phyloP scores from a whole-genome alignment of 2,329 filamentous ascomycete species.

The Escovopsis sp. region DNA sequence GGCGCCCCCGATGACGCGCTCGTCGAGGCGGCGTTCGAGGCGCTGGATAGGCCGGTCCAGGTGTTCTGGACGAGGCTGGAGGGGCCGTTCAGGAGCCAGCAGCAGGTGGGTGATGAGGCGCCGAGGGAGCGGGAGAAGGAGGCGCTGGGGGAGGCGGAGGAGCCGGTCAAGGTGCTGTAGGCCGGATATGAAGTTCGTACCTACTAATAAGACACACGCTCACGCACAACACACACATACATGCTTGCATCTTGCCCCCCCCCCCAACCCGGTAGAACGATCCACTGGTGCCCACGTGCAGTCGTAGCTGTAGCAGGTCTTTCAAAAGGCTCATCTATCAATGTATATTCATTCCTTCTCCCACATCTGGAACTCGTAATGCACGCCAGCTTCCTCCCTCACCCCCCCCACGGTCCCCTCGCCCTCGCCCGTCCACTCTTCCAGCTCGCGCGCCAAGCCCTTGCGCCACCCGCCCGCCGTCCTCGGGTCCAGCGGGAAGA shows the following conservation, averaged over 20 bases:
- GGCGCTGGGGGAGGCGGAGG: background rate
- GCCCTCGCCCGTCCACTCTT: constrained; percentile 51
- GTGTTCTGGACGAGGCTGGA: constrained; percentile 32
- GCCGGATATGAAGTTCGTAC: background rate
- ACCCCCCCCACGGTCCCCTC: constrained; percentile 31
- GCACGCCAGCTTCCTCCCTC: constrained; percentile 47
- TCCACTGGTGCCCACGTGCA: too few relatives aligned
- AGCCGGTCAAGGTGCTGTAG: constrained; percentile 2
- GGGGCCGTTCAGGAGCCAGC: constrained; percentile 22
- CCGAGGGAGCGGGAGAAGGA: constrained; percentile 1
- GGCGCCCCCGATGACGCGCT: constrained; percentile 31
- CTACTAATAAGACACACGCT: background rate
- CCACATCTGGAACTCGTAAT: constrained; percentile 64
- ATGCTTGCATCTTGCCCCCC: background rate
- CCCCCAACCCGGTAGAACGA: too few relatives aligned
- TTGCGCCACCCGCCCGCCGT: constrained; percentile 36
- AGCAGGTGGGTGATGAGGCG: constrained; percentile 12
- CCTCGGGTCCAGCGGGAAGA: constrained; percentile 49
- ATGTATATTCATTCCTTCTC: constrained; percentile 36
- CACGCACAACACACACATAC: constrained; percentile 1
- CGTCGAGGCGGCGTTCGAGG: constrained; percentile 15
- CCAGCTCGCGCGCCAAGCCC: constrained; percentile 36
- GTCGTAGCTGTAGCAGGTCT: too few relatives aligned
- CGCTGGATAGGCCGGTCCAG: constrained; percentile 21
- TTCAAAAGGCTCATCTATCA: too few relatives aligned